Base-by-base conservation (phyloP, 768 basidiomycete species). In the Suillus americanus region DNA sequence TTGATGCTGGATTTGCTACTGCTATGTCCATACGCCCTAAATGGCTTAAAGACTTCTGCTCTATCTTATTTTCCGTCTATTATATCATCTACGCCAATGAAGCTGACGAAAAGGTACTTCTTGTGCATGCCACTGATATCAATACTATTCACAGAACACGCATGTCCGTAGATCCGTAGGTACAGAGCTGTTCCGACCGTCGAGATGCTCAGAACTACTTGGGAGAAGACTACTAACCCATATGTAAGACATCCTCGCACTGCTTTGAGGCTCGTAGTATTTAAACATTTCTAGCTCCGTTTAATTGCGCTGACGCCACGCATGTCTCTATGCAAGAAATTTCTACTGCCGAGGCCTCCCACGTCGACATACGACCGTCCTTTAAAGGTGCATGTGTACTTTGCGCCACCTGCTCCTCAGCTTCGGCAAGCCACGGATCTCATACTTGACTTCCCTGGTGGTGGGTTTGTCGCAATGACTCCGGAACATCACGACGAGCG, bases 401-500 rank as follows among this genome's bases (percentile, higher is more conserved):
- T 92, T 78, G 81, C 87, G 48, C 87, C 86, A 4, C 83, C 87
- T 10, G 86, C 88, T 65, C 77, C 78, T 30, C 85, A 90, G 65
- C 80, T 97, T 45, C 80, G 82, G 33, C 79, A 83, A 51, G 79
- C 87, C 16, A 91, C 86, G 12, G 94, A 99, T 70, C 80, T 99
- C 28, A 89, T 98, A 45, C 80, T 98, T 33, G 97, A 99, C 72
- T 88, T 93, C 63, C 97, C 97, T 16, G 97, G 97, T 5, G 97
- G 97, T 7, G 97, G 97, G 0, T 99, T 98, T 75, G 89, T 99
- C 59, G 92, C 94, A 28, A 97, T 99, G 95, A 86, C 85, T 6
- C 97, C 97, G 2, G 91, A 94, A 71, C 95, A 98, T 76, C 97
- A 99, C 68, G 97, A 97, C 77, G 97, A 99, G 73, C 85, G 97